Evolutionary conservation across 768 basidiomycete genomes (phyloP), one percentile per base, ranked within the genome.

Genomic region (Xerocomus potaroensis): DNA sequence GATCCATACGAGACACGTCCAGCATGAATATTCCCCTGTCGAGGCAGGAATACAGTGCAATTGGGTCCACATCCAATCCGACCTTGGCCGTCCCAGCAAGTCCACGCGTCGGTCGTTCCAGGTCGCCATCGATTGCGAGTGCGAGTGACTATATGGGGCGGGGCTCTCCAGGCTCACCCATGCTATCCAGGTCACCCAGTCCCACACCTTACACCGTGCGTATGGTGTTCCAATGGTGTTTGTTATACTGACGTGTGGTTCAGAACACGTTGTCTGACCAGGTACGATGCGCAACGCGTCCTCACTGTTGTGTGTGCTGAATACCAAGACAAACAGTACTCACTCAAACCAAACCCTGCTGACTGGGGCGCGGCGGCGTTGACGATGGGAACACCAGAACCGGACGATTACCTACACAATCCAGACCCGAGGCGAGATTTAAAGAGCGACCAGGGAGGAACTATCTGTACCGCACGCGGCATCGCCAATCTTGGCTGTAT

Each of bases 401-500:
- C 75, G 0, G 83, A 86, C 51, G 84, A 86, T 56, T 65, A 72
- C 41, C 70, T 86, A 3, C 84, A 86, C 56, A 80, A 78, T 53
- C 84, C 84, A 0, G 76, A 82, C 61, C 77, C 80, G 4, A 68
- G 59, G 26, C 70, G 77, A 16, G 78, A 83, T 51, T 59, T 71
- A 36, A 72, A 72, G 55, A 72, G 70, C n/a, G 80, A 84, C 59
- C 62, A 58, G 31, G 76, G 79, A 8, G 83, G 83, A 2, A 69
- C 71, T 39, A 72, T 88, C 41, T 78, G 79, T 47, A 84, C 84
- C 15, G 40, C 60, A 9, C 71, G 87, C 49, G 87, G 86, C 8
- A 53, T 87, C 35, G 72, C 72, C 3, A 90, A 90, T 57, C 70
- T 84, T 3, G 79, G 85, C 0, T 88, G 83, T 58, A 69, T 90